A percentile compares a stretch with the other conserved stretches of the same genome.
phyloP scores from a whole-genome alignment of 371 early-diverging fungal genomes.

The Mortierella sp. region DNA sequence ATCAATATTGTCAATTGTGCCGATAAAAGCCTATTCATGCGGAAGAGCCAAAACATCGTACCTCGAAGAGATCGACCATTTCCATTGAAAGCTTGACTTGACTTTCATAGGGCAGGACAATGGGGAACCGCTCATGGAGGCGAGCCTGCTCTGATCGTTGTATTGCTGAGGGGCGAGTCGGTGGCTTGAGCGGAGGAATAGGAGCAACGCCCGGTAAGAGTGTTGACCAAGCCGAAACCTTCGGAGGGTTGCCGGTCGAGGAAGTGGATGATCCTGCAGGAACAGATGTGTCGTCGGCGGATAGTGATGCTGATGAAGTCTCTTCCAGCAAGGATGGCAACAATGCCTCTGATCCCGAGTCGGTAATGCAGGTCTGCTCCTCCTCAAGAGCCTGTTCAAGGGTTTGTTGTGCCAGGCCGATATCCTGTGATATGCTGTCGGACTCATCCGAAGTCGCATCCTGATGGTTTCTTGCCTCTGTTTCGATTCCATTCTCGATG shows the following conservation, averaged over 20 bases:
- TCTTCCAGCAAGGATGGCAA: not conserved
- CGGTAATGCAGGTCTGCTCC: not conserved
- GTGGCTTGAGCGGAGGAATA: constrained; percentile 20
- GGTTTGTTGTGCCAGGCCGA: not conserved
- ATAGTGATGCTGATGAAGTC: constrained; percentile 3
- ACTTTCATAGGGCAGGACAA: constrained; percentile 37
- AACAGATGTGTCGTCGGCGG: not conserved
- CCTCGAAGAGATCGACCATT: constrained; percentile 56
- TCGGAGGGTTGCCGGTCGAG: constrained; percentile 7
- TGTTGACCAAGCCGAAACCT: constrained; percentile 45
- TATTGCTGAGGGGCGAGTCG: not conserved
- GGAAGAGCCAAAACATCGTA: constrained; percentile 7
- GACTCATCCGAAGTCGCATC: not conserved
- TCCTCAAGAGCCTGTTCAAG: not conserved
- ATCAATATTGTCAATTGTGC: too few species aligned
- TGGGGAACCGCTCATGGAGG: constrained; percentile 41
- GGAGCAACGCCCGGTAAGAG: constrained; percentile 53
- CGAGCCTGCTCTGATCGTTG: constrained; percentile 23
- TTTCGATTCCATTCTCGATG: constrained; percentile 2
- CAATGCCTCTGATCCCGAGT: not conserved
- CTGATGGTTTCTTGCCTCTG: not conserved
- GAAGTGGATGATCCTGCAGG: not conserved
- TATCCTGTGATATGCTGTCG: not conserved
- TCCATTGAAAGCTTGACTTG: constrained; percentile 51
- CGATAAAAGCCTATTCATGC: not conserved